A percentile compares a stretch with the other conserved stretches of the same genome.
phyloP scores from a whole-genome alignment of 805 yeast genomes.

The Candida coleopterorum region DNA sequence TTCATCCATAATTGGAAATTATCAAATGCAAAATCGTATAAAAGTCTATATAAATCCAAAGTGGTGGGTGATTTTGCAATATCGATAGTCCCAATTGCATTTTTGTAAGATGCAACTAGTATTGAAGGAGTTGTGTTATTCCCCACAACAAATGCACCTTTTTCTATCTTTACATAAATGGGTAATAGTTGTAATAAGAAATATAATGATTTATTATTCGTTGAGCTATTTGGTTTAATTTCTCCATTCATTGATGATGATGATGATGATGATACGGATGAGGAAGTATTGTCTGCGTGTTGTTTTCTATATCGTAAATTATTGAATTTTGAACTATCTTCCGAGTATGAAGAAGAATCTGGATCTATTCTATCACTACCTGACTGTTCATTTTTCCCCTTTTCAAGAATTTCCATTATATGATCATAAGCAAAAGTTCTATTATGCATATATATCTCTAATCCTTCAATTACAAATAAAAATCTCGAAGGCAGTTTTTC shows the following conservation, averaged over 20 bases:
- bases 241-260: too few species aligned
- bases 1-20: conserved; percentile 57
- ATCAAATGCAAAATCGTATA: conserved; percentile 40
- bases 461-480: conserved; percentile 60
- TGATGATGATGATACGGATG: conserved; percentile 3
- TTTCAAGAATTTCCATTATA: conserved; percentile 39
- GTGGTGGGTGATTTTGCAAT: conserved; percentile 38
- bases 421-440: conserved; percentile 72
- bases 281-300: conserved; percentile 4
- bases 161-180: conserved; percentile 50
- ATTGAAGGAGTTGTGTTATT: conserved; percentile 74
- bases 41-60: conserved; percentile 54
- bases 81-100: conserved; percentile 57
- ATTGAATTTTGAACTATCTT: conserved; percentile 4
- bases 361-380: background rate
- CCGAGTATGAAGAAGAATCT: conserved; percentile 7
- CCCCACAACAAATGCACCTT: conserved; percentile 76
- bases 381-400: background rate
- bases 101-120: conserved; percentile 54
- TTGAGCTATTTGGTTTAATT: background rate
- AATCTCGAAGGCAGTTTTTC: conserved; percentile 52
- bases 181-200: conserved; percentile 49
- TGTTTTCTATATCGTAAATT: conserved; percentile 8
- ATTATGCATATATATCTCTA: conserved; percentile 81
- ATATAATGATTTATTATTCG: conserved; percentile 8